phyloP scores from a whole-genome alignment of 1,284 basidiomycete genomes.

The Ceratobasidium theobromae region DNA sequence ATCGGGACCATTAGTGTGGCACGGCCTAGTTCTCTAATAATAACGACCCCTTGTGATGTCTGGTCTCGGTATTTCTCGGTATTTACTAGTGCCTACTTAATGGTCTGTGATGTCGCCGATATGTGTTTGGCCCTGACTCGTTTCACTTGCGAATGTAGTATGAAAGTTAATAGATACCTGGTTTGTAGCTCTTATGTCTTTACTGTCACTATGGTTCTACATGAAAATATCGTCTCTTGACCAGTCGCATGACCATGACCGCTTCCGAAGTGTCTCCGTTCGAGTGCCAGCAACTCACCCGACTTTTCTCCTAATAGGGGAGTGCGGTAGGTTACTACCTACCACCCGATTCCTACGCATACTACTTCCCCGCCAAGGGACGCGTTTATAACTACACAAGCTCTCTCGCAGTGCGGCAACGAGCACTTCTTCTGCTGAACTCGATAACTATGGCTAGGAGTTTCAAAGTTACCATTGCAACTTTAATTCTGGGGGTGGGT shows the following conservation, averaged over 20 bases:
- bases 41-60: not conserved
- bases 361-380: no score
- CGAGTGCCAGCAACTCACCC: not conserved
- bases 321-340: no score
- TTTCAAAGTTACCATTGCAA: not conserved
- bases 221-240: not conserved
- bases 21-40: not conserved
- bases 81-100: not conserved
- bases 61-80: not conserved
- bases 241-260: not conserved
- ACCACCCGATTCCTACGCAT: no score
- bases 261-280: conserved; percentile 9
- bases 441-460: not conserved
- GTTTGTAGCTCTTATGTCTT: no score
- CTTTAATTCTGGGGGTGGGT: not conserved
- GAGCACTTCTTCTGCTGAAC: no score
- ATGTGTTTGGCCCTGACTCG: conserved; percentile 10
- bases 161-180: conserved; percentile 23
- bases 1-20: not conserved
- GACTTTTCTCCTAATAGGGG: conserved; percentile 4
- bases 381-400: no score
- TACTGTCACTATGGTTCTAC: no score
- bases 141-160: conserved; percentile 8
- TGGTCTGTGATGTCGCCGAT: not conserved
- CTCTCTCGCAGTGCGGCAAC: no score